Percentiles rank a stretch among this genome's conserved stretches.
These are phyloP conservation scores for Chalciporus sphaerocephalus DNA, from an alignment of 768 basidiomycete genomes.

Conservation along the genomic window DNA sequence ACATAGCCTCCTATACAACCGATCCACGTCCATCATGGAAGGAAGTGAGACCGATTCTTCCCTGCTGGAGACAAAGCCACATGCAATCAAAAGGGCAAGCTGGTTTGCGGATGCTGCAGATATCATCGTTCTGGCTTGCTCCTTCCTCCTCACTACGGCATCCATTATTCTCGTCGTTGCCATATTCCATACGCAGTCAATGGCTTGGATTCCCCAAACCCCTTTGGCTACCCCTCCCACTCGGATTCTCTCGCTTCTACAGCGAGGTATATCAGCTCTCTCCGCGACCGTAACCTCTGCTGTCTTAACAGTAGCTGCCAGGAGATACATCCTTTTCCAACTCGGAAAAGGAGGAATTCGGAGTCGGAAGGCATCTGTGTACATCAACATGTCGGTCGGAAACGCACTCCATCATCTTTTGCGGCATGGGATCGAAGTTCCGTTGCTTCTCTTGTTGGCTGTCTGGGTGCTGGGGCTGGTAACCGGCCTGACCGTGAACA, in stretches of 20 bases:
- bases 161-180: slow-evolving; percentile 7
- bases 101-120: slow-evolving; percentile 3
- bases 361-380: slow-evolving; percentile 12
- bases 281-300: slow-evolving; percentile 12
- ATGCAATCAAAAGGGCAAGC: background rate
- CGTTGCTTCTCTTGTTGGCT: slow-evolving; percentile 6
- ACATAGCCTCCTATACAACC: too few relatives aligned
- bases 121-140: background rate
- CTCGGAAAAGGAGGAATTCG: slow-evolving; percentile 7
- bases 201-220: too few relatives aligned
- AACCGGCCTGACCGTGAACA: slow-evolving; percentile 12
- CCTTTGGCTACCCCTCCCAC: background rate
- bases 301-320: slow-evolving; percentile 13
- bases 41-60: background rate
- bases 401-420: slow-evolving; percentile 6
- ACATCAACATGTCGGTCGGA: slow-evolving; percentile 9
- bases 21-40: too few relatives aligned
- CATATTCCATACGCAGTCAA: slow-evolving; percentile 1
- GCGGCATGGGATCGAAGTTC: slow-evolving; percentile 2
- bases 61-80: background rate
- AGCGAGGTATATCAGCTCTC: slow-evolving; percentile 9
- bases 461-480: slow-evolving; percentile 15
- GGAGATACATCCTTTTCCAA: slow-evolving; percentile 15
- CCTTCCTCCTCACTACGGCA: background rate
- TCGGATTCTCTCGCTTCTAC: slow-evolving; percentile 4